phyloP scores from a whole-genome alignment of 805 yeast genomes.

The Torulaspora indica region DNA sequence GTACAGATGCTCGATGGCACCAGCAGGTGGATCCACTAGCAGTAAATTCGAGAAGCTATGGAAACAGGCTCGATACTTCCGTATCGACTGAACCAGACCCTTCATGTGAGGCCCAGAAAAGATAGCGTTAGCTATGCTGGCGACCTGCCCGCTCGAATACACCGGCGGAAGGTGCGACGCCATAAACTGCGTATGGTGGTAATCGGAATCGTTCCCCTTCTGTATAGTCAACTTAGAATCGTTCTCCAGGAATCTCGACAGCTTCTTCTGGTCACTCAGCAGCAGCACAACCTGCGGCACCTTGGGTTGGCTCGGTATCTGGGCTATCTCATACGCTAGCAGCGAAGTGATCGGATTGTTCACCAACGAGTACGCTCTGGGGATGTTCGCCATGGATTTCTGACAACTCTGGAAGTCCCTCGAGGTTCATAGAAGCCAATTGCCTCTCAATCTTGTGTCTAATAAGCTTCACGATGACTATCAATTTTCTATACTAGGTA shows the following conservation, averaged over 20 bases:
- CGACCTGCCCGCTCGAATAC: slow-evolving; percentile 30
- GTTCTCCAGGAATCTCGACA: slow-evolving; percentile 39
- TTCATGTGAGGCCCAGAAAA: slow-evolving; percentile 57
- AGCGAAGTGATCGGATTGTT: slow-evolving; percentile 38
- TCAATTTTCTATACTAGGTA: background rate
- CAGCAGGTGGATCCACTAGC: slow-evolving; percentile 70
- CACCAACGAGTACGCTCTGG: slow-evolving; percentile 43
- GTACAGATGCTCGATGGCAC: slow-evolving; percentile 49
- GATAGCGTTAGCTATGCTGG: slow-evolving; percentile 47
- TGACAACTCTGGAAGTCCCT: background rate
- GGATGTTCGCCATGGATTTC: slow-evolving; percentile 23
- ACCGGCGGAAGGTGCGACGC: slow-evolving; percentile 34
- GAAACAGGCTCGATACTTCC: slow-evolving; percentile 43
- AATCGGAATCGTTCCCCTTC: slow-evolving; percentile 21
- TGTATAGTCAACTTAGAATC: slow-evolving; percentile 38
- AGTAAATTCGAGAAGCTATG: slow-evolving; percentile 49
- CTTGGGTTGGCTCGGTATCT: slow-evolving; percentile 37
- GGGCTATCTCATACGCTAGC: slow-evolving; percentile 46
- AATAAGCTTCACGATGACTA: too few relatives aligned
- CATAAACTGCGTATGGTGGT: slow-evolving; percentile 26
- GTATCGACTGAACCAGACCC: slow-evolving; percentile 49
- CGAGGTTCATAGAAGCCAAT: slow-evolving; percentile 1
- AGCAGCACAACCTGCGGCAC: slow-evolving; percentile 42
- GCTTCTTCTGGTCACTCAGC: slow-evolving; percentile 40
- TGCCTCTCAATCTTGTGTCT: background rate